These are phyloP conservation scores for Fusarium caatingaense DNA, from an alignment of 2,329 filamentous ascomycete species.

Conservation along the genomic window DNA sequence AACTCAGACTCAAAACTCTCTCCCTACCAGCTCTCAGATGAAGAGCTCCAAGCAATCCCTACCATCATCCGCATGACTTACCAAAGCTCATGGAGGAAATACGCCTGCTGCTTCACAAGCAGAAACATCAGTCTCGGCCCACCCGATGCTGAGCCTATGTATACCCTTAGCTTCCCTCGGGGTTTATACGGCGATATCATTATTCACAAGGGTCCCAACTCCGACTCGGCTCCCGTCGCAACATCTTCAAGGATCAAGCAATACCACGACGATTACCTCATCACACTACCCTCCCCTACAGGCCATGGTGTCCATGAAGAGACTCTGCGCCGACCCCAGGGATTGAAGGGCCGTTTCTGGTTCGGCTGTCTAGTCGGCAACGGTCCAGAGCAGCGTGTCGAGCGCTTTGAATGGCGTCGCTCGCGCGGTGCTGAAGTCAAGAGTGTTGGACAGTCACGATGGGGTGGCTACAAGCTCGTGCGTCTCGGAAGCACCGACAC, in stretches of 20 bases:
- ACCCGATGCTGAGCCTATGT: conserved; percentile 27
- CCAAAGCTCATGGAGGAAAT: conserved; percentile 22
- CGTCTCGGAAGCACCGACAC: conserved; percentile 28
- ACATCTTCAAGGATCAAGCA: conserved; percentile 1
- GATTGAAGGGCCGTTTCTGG: conserved; percentile 32
- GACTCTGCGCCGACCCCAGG: conserved; percentile 23
- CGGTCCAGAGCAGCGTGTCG: conserved; percentile 16
- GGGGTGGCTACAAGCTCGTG: conserved; percentile 43
- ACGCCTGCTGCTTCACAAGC: conserved; percentile 4
- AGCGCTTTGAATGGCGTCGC: conserved; percentile 43
- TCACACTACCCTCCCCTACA: conserved; percentile 24
- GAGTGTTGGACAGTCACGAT: conserved; percentile 31
- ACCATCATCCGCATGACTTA: conserved; percentile 27
- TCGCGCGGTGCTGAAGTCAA: conserved; percentile 38
- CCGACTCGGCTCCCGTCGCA: conserved; percentile 16
- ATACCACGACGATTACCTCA: conserved; percentile 20
- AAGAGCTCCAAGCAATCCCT: conserved; percentile 10
- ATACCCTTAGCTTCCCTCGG: conserved; percentile 20
- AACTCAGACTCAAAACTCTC: conserved; percentile 32
- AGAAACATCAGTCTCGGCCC: conserved; percentile 20
- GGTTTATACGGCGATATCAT: conserved; percentile 33
- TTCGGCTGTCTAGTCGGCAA: conserved; percentile 38
- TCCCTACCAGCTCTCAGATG: conserved; percentile 11
- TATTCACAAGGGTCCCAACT: conserved; percentile 30
- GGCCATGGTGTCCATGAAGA: conserved; percentile 8